Evolutionary conservation across 1,284 basidiomycete genomes (phyloP), one percentile per base, ranked within the genome.

Genomic region (Ustilago loliicola): DNA sequence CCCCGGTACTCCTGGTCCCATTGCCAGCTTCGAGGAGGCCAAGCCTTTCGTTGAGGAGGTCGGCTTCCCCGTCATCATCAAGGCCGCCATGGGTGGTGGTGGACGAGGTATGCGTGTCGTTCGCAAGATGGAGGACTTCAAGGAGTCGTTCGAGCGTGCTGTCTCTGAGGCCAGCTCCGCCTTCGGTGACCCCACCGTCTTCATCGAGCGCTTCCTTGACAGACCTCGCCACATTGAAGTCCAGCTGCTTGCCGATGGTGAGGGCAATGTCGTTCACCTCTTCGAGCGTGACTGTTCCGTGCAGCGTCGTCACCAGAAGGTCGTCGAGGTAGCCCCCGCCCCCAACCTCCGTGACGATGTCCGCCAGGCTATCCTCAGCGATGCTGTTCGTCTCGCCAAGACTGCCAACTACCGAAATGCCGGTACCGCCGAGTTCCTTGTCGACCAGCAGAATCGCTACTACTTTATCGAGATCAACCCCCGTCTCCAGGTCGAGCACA

Each of bases 261-360:
- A 99, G 87, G 97, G 97, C 76, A 98, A 98, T 87, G 97, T 97
- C 32, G 99, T 99, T 83, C 98, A 96, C 60, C 90, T 99, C 63
- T 99, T 99, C 84, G 97, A 97, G 83, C 96, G 97, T 87, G 97
- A 99, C 87, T 99, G 97, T 87, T 99, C 97, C 66, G 97, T 99
- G 53, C 97, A 99, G 88, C 94, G 97, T 83, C 94, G 97, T 77
- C 97, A 99, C 88, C 97, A 99, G 88, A 99, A 99, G 90, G 99
- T 99, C 83, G 97, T 99, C 76, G 97, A 99, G 88, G 95, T 98
- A 56, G 97, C 97, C 0, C 97, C 97, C 36, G 96, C 97, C 25
- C 94, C 93, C 54, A 94, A 97, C 87, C 91, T 99, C 60, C 91
- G 93, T 52, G 95, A 98, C 78, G 92, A 95, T 83, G 90, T 96